Conservation (phyloP, 257 asterid species). For the Gentiana dahurica region DNA sequence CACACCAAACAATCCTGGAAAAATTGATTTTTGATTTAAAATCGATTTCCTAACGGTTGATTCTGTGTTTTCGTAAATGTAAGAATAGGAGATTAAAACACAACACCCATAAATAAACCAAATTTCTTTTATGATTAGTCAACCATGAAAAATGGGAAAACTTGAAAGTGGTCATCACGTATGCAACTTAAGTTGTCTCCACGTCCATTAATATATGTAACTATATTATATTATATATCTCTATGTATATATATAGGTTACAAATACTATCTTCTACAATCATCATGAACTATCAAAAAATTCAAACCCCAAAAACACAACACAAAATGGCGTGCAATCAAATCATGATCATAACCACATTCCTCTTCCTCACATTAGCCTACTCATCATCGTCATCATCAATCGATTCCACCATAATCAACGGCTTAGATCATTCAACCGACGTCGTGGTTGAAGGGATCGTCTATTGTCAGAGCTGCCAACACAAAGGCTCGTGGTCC, state of each 20-base stretch:
- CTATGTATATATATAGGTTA: no score
- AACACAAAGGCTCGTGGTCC: slow-evolving; percentile 46
- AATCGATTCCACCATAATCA: no score
- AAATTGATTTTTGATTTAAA: no score
- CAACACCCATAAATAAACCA: no score
- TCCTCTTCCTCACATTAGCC: slow-evolving; percentile 35
- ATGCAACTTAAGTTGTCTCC: slow-evolving; percentile 30
- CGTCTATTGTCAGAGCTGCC: slow-evolving; percentile 76
- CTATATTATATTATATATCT: no score
- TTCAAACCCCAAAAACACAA: background rate
- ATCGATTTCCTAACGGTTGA: no score
- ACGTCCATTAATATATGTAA: slow-evolving; percentile 19
- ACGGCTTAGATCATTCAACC: slow-evolving; percentile 4
- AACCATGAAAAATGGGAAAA: no score
- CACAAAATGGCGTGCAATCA: slow-evolving; percentile 45
- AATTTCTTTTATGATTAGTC: no score
- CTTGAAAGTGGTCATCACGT: slow-evolving; percentile 31
- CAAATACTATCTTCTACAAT: no score
- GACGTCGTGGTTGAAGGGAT: slow-evolving; percentile 74
- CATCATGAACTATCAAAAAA: background rate
- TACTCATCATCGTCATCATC: slow-evolving; percentile 19
- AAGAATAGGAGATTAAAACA: no score
- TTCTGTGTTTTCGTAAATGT: no score
- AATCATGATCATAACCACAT: slow-evolving; percentile 21
- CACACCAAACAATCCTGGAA: no score